Evolutionary conservation across 2,329 filamentous ascomycete species (phyloP), one percentile per base, ranked within the genome.

Genomic region (Xylaria polymorpha): DNA sequence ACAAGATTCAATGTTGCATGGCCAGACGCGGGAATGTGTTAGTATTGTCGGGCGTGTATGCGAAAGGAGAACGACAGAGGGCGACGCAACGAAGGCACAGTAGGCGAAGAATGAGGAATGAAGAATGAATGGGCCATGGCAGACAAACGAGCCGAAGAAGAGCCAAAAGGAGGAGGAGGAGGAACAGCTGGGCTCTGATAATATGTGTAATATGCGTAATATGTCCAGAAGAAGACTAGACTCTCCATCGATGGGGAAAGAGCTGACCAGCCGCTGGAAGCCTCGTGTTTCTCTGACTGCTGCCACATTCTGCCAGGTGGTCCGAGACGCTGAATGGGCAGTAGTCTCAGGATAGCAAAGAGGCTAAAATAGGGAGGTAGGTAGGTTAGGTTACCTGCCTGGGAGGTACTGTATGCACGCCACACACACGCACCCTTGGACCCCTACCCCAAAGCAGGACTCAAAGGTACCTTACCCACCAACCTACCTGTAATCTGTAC

Each of bases 211-310:
- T 29, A 29, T 29, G 25, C 4, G 46, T 37, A 57, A 37, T 29
- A 65, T 29, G 57, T 50, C 61, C 50, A 58, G 61, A 66, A 61
- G 25, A 61, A 61, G 62, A 60, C 60, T 60, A 66, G 64, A 43
- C 46, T 32, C n/a, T 37, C 18, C 50, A 43, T 46, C 48, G 35
- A 35, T 7, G n/a, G 61, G 48, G 66, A 66, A 66, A 53, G 53
- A 66, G 69, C 69, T 66, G 63, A 64, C 62, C 69, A 64, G 69
- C 66, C 63, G 62, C 66, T 57, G 35, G 56, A 51, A 69, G 69
- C 63, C 67, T 71, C 69, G 69, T 71, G 69, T 71, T 69, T 61
- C 37, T n/a, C 46, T 29, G 35, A 37, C 35, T 44, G n/a, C 35
- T 44, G n/a, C 43, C 14, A 44, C n/a, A 22, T 44, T 7, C 25